Evolutionary conservation across 2,329 filamentous ascomycete genomes (phyloP).

Genomic region (Nigrospora oryzae): DNA sequence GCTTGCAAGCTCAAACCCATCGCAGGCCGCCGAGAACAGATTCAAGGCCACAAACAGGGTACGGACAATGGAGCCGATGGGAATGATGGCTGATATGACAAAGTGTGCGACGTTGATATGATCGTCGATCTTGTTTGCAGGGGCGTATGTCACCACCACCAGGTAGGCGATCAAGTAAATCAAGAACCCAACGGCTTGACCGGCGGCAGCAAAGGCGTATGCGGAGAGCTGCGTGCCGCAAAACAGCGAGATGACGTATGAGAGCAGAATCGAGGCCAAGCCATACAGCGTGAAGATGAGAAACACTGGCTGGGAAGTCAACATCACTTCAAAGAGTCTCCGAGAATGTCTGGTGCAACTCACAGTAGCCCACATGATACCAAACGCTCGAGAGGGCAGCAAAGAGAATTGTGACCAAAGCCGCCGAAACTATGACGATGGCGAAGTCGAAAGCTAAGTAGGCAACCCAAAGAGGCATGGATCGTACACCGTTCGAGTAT

Average conservation of each 20-base stretch:
- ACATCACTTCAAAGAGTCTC: background rate
- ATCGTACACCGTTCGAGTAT: slow-evolving; percentile 84
- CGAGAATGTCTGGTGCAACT: background rate
- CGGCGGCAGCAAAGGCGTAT: slow-evolving; percentile 74
- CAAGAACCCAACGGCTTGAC: slow-evolving; percentile 65
- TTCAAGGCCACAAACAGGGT: slow-evolving; percentile 73
- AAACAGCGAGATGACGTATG: slow-evolving; percentile 77
- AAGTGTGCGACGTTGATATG: slow-evolving; percentile 66
- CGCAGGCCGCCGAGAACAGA: slow-evolving; percentile 73
- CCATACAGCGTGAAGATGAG: slow-evolving; percentile 75
- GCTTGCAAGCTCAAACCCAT: slow-evolving; percentile 49
- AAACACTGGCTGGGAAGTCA: slow-evolving; percentile 42
- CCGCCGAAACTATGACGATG: slow-evolving; percentile 60
- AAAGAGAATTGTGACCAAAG: slow-evolving; percentile 62
- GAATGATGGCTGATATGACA: slow-evolving; percentile 63
- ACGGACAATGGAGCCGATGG: slow-evolving; percentile 67
- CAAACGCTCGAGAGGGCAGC: slow-evolving; percentile 56
- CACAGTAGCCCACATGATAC: slow-evolving; percentile 65
- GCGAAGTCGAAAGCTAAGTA: slow-evolving; percentile 75
- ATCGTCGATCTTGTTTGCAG: slow-evolving; percentile 58
- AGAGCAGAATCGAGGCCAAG: slow-evolving; percentile 64
- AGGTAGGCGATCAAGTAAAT: slow-evolving; percentile 66
- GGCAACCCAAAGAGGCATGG: slow-evolving; percentile 75
- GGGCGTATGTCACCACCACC: slow-evolving; percentile 65
- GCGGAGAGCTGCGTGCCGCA: slow-evolving; percentile 71